phyloP scores from a whole-genome alignment of 768 basidiomycete species.

The Tricholoma matsutake region DNA sequence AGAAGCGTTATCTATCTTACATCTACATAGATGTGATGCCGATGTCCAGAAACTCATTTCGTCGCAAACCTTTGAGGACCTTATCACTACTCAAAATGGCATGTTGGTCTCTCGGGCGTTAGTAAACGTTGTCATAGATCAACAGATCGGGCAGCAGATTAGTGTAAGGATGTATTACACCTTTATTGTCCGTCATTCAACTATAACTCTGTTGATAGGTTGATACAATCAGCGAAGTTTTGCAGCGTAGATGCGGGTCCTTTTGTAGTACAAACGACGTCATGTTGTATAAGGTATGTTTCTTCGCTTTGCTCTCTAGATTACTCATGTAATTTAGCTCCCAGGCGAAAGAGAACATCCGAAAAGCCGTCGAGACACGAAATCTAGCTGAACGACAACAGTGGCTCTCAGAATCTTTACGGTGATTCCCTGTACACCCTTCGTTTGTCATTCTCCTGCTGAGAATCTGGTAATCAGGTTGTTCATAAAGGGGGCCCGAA shows the following conservation, averaged over 20 bases:
- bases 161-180: conserved; percentile 54
- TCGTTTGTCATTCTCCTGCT: conserved; percentile 3
- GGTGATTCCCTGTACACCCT: conserved; percentile 43
- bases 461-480: conserved; percentile 44
- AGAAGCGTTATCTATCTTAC: conserved; percentile 5
- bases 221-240: conserved; percentile 92
- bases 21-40: conserved; percentile 56
- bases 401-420: conserved; percentile 81
- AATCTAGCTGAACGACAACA: conserved; percentile 73
- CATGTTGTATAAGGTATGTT: conserved; percentile 85
- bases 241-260: conserved; percentile 93
- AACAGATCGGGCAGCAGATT: conserved; percentile 96
- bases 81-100: conserved; percentile 83
- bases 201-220: conserved; percentile 51
- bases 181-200: not conserved
- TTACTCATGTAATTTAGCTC: not conserved
- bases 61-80: conserved; percentile 77
- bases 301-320: not conserved
- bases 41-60: conserved; percentile 68
- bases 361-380: conserved; percentile 81
- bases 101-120: conserved; percentile 85
- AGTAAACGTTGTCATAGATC: conserved; percentile 95
- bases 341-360: conserved; percentile 90
- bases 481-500: conserved; percentile 85
- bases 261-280: conserved; percentile 99